These are phyloP conservation scores for Fusarium paranaense DNA, from an alignment of 2,329 filamentous ascomycete species.

Conservation along the genomic window DNA sequence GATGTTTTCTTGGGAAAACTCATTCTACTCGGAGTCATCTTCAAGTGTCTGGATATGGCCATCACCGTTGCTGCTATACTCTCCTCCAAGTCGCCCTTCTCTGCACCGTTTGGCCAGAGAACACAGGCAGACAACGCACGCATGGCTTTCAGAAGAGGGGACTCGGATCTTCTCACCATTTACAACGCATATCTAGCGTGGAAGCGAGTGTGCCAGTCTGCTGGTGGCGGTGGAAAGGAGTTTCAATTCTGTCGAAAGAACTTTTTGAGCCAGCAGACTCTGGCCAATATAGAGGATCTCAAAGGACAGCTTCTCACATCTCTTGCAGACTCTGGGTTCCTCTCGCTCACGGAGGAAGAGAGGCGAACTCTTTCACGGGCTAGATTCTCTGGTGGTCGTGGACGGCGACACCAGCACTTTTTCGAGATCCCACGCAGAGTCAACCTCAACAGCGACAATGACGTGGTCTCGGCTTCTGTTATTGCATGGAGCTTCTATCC, in stretches of 20 bases:
- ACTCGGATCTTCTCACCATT: slow-evolving; percentile 91
- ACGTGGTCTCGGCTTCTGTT: slow-evolving; percentile 81
- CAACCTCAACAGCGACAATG: slow-evolving; percentile 82
- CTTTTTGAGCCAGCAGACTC: slow-evolving; percentile 88
- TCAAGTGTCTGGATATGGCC: slow-evolving; percentile 91
- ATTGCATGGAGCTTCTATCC: slow-evolving; percentile 97
- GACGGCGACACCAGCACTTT: slow-evolving; percentile 76
- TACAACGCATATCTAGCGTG: slow-evolving; percentile 95
- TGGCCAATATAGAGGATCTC: slow-evolving; percentile 93
- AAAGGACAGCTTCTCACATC: slow-evolving; percentile 91
- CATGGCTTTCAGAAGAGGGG: slow-evolving; percentile 82
- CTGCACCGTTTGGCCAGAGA: slow-evolving; percentile 85
- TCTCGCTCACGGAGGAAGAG: slow-evolving; percentile 80
- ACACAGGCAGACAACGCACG: slow-evolving; percentile 85
- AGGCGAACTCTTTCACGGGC: slow-evolving; percentile 74
- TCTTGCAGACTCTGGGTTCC: slow-evolving; percentile 85
- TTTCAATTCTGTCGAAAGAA: slow-evolving; percentile 95
- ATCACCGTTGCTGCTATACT: slow-evolving; percentile 93
- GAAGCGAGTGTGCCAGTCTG: slow-evolving; percentile 82
- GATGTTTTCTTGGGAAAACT: slow-evolving; percentile 97
- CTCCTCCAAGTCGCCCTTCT: slow-evolving; percentile 94
- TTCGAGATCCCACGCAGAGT: slow-evolving; percentile 84
- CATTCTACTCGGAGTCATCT: slow-evolving; percentile 85
- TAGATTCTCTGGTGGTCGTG: slow-evolving; percentile 65
- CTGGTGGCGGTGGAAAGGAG: slow-evolving; percentile 74